These are phyloP conservation scores for Penicillium sp. DNA, from an alignment of 2,329 filamentous ascomycete genomes.

Conservation along the genomic window DNA sequence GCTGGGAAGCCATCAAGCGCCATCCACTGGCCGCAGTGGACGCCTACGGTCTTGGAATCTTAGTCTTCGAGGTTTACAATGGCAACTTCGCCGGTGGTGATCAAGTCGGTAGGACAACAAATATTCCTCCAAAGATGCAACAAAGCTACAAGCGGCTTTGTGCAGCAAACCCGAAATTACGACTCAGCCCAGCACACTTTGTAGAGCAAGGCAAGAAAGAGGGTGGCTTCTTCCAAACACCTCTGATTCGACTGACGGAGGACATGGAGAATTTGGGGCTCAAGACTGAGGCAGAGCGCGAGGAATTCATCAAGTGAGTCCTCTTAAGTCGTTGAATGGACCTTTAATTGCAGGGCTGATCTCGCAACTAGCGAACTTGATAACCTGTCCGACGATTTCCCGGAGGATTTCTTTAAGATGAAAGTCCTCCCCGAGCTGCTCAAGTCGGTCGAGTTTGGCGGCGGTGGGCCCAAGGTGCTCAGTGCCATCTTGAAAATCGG, in stretches of 20 bases:
- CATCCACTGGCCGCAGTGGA: constrained; percentile 77
- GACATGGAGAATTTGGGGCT: constrained; percentile 88
- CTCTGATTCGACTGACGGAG: constrained; percentile 85
- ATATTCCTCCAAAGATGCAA: constrained; percentile 81
- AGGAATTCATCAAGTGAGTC: constrained; percentile 68
- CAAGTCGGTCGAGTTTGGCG: constrained; percentile 98
- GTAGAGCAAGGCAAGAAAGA: constrained; percentile 78
- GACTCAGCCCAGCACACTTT: constrained; percentile 77
- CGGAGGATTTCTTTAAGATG: constrained; percentile 96
- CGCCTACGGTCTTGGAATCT: constrained; percentile 74
- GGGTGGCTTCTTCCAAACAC: constrained; percentile 86
- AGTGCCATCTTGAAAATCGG: constrained; percentile 85
- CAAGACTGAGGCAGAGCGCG: constrained; percentile 76
- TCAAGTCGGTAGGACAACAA: constrained; percentile 78
- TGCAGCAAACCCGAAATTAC: constrained; percentile 81
- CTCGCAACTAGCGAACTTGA: constrained; percentile 61
- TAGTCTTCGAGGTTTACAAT: constrained; percentile 90
- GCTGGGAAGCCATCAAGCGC: constrained; percentile 88
- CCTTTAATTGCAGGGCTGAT: neutral
- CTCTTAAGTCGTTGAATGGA: neutral
- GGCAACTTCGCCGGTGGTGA: constrained; percentile 70
- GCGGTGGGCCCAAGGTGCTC: constrained; percentile 88
- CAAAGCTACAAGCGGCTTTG: constrained; percentile 83
- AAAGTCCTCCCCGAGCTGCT: constrained; percentile 91
- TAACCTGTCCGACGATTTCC: constrained; percentile 83